Conservation (phyloP, 257 asterid genomes). For the Solanum sitiens region DNA sequence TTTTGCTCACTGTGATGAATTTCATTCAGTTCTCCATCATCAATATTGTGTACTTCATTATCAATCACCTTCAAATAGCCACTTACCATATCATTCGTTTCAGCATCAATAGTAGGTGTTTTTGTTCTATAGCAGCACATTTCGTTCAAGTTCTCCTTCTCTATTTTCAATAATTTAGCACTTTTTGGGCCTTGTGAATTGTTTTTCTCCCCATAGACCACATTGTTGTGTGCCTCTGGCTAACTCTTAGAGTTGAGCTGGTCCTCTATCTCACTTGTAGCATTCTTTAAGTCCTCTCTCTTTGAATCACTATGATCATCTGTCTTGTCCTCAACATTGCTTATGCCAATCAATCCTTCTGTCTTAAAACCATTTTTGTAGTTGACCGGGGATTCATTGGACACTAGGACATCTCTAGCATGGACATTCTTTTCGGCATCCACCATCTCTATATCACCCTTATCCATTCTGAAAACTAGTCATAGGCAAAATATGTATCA, state of each 20-base stretch:
- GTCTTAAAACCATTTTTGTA: too few species aligned
- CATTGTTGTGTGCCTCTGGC: not conserved
- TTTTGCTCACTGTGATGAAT: not conserved
- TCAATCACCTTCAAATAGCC: constrained; percentile 16
- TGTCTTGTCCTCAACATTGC: constrained; percentile 1
- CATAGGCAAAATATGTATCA: not conserved
- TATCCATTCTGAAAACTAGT: constrained; percentile 28
- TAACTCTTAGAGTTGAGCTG: not conserved
- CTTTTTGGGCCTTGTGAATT: not conserved
- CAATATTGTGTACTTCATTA: constrained; percentile 9
- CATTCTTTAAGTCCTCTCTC: not conserved
- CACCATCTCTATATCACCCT: constrained; percentile 39
- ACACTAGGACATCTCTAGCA: too few species aligned
- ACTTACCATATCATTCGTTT: constrained; percentile 1
- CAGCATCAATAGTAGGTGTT: constrained; percentile 13
- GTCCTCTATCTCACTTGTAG: constrained; percentile 8
- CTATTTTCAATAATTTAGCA: not conserved
- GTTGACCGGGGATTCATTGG: too few species aligned
- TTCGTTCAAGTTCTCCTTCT: not conserved
- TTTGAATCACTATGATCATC: constrained; percentile 12
- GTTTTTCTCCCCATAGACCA: not conserved
- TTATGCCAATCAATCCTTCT: too few species aligned
- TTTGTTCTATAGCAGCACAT: constrained; percentile 8
- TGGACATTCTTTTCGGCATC: constrained; percentile 17
- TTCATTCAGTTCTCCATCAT: not conserved